Evolutionary conservation across 345 rosid species (phyloP), one percentile per base, ranked within the genome.

Genomic region (Heritiera fomes): DNA sequence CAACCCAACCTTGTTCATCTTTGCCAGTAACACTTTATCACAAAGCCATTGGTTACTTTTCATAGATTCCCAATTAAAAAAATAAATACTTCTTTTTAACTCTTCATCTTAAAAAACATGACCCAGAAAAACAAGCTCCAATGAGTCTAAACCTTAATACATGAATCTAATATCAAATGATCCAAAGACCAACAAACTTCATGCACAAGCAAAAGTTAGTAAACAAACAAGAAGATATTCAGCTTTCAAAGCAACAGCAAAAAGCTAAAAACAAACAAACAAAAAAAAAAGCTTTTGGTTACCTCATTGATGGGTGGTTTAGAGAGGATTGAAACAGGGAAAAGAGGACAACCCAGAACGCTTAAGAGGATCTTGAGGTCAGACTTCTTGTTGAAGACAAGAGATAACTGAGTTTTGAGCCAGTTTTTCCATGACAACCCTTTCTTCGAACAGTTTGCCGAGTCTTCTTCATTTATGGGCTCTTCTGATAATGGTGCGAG

Each of bases 291-390:
- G 9, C 10, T 17, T 30, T 45, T 8, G 47, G 72, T 52, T 67
- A 87, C 93, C 89, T 89, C 81, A 56, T 84, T 82, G 79, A 80
- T 70, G 81, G 88, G 76, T 49, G 80, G 80, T 30, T 86, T 78
- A 12, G 82, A 84, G 32, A 59, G 81, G 79, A 80, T 30, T 17
- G 90, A 77, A 71, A 89, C 85, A 4, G 95, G 95, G 76, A 91
- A 91, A 68, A 91, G 93, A 74, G 95, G 95, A 81, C 93, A 91
- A 73, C 87, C 95, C 40, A 91, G 85, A 77, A 91, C 93, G 75
- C 95, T 88, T 11, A 91, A 56, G 47, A 91, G 90, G 80, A 82
- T 82, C 75, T 80, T 89, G 80, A 88, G 87, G 73, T 89, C 85
- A 34, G 89, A 80, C 56, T 87, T 88, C 72, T 83, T 88, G 86